Percentiles rank a stretch among this genome's conserved stretches.
These are phyloP conservation scores for Leishmania lainsoni DNA, from an alignment of 208 protist genomes.

Conservation along the genomic window DNA sequence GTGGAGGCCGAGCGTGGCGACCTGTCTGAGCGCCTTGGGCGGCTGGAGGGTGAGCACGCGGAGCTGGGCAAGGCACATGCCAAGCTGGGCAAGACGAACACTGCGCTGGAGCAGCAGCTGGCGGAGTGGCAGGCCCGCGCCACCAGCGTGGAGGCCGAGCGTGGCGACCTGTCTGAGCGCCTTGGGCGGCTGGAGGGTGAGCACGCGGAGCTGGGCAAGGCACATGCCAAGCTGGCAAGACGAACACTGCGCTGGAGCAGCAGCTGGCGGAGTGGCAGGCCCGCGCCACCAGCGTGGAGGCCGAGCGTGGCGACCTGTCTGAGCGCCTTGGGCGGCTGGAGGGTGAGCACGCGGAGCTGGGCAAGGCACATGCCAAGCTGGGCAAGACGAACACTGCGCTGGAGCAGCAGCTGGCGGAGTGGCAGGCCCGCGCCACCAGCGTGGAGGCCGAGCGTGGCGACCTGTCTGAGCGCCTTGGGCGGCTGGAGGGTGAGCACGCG, in stretches of 20 bases:
- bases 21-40: background rate
- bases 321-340: slow-evolving; percentile 48
- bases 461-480: no score
- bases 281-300: slow-evolving; percentile 10
- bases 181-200: no score
- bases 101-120: no score
- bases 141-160: no score
- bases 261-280: slow-evolving; percentile 51
- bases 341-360: slow-evolving; percentile 6
- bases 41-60: background rate
- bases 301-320: slow-evolving; percentile 49
- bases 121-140: no score
- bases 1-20: no score
- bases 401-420: no score
- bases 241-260: slow-evolving; percentile 30
- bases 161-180: no score
- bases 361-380: background rate
- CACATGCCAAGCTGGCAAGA: no score
- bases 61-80: background rate
- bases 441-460: no score
- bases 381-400: background rate
- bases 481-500: background rate
- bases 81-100: no score
- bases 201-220: background rate
- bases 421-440: no score